Evolutionary conservation across 257 asterid species (phyloP).

Genomic region (Solanum bulbocastanum): DNA sequence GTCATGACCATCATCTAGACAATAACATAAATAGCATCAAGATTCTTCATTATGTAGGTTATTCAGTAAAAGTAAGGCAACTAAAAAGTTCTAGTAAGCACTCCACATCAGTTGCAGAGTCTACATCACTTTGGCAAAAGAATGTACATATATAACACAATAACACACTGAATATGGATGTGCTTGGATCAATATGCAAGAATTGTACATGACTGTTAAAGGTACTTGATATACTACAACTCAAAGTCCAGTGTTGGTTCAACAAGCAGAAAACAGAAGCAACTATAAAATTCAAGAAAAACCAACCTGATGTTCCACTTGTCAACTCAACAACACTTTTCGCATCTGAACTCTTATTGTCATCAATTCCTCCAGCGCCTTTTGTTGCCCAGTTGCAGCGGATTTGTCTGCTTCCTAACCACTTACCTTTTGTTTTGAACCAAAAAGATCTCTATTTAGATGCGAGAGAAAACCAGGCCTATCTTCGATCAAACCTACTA

Average conservation of each 20-base stretch:
- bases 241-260: not conserved
- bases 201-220: not conserved
- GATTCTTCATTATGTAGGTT: not conserved
- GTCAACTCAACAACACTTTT: conserved; percentile 51
- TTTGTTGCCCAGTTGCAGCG: conserved; percentile 91
- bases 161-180: not conserved
- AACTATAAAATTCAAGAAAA: not conserved
- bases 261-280: not conserved
- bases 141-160: not conserved
- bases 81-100: not conserved
- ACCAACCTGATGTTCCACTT: conserved; percentile 50
- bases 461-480: not conserved
- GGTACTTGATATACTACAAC: not conserved
- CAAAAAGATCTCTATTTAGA: not conserved
- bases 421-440: conserved; percentile 42
- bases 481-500: not conserved
- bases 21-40: not conserved
- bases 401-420: conserved; percentile 85
- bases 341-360: conserved; percentile 45
- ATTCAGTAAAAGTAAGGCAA: not conserved
- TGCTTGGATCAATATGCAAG: not conserved
- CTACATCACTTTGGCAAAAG: not conserved
- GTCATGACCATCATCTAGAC: conserved; percentile 64
- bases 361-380: conserved; percentile 58
- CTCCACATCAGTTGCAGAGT: not conserved